Evolutionary conservation across 2,329 filamentous ascomycete species (phyloP).

Genomic region (Nemania sp.): DNA sequence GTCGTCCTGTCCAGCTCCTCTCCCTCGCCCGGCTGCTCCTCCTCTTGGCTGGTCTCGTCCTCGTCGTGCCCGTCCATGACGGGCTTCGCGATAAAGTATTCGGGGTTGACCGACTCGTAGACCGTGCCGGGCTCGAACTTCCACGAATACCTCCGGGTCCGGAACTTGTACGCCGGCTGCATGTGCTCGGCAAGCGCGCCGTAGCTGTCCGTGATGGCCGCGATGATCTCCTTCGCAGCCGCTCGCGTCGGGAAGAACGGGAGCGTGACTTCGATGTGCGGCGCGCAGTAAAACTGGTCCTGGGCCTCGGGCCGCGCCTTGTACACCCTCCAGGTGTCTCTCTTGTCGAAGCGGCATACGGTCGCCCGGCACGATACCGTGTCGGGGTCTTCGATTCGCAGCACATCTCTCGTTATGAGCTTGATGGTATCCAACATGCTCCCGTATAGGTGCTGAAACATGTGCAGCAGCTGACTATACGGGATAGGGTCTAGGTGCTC

Average conservation of each 20-base stretch:
- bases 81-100: slow-evolving; percentile 14
- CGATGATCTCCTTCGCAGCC: slow-evolving; percentile 18
- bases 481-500: slow-evolving; percentile 14
- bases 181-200: slow-evolving; percentile 14
- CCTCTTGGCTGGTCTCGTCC: not conserved
- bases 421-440: slow-evolving; percentile 20
- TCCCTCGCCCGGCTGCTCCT: slow-evolving; percentile 1
- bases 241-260: slow-evolving; percentile 16
- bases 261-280: slow-evolving; percentile 21
- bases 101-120: slow-evolving; percentile 17
- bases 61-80: not conserved
- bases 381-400: slow-evolving; percentile 14
- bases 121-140: slow-evolving; percentile 26
- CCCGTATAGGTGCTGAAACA: slow-evolving; percentile 24
- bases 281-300: slow-evolving; percentile 25
- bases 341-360: slow-evolving; percentile 21
- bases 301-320: slow-evolving; percentile 14
- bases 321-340: slow-evolving; percentile 20
- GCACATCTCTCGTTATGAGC: slow-evolving; percentile 12
- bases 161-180: slow-evolving; percentile 25
- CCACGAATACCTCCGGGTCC: slow-evolving; percentile 10
- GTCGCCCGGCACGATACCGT: slow-evolving; percentile 18
- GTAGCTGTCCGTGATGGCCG: slow-evolving; percentile 18
- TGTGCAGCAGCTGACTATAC: slow-evolving; percentile 17
- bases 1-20: not conserved